Evolutionary conservation across 768 basidiomycete species (phyloP).

Genomic region (Calocera viscosa): DNA sequence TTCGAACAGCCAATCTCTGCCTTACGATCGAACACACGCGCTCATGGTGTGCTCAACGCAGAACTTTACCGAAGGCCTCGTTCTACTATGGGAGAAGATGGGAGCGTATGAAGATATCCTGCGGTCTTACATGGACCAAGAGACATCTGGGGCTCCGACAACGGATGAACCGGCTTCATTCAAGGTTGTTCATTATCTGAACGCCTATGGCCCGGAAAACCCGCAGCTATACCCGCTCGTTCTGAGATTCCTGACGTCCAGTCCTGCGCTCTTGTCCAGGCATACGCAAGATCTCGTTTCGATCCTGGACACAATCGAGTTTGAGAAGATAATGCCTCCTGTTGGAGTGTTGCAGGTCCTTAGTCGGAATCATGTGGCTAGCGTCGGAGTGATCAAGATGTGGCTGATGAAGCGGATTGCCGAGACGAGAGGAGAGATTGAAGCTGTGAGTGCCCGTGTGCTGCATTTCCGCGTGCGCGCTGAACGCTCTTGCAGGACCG

Average conservation of each 20-base stretch:
- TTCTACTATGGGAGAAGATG: slow-evolving; percentile 82
- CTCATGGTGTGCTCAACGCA: slow-evolving; percentile 86
- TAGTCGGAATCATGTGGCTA: slow-evolving; percentile 77
- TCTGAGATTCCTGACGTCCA: slow-evolving; percentile 77
- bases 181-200: slow-evolving; percentile 61
- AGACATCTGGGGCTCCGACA: slow-evolving; percentile 27
- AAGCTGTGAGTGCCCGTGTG: slow-evolving; percentile 44
- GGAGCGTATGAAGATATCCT: slow-evolving; percentile 95
- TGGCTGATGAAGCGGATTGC: slow-evolving; percentile 76
- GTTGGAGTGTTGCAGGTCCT: slow-evolving; percentile 81
- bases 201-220: slow-evolving; percentile 56
- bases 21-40: slow-evolving; percentile 83
- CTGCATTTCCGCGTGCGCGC: neutral
- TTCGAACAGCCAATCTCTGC: slow-evolving; percentile 37
- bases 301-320: slow-evolving; percentile 67
- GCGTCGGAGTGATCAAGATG: slow-evolving; percentile 80
- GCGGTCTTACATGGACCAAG: slow-evolving; percentile 80
- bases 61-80: slow-evolving; percentile 69
- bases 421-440: slow-evolving; percentile 60
- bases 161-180: slow-evolving; percentile 31
- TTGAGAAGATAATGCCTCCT: slow-evolving; percentile 72
- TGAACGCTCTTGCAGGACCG: slow-evolving; percentile 47
- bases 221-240: slow-evolving; percentile 78
- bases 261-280: slow-evolving; percentile 52
- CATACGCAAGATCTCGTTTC: slow-evolving; percentile 60